Evolutionary conservation across 805 yeast species (phyloP), one percentile per base, ranked within the genome.

Genomic region (Wickerhamiella sorbophila): DNA sequence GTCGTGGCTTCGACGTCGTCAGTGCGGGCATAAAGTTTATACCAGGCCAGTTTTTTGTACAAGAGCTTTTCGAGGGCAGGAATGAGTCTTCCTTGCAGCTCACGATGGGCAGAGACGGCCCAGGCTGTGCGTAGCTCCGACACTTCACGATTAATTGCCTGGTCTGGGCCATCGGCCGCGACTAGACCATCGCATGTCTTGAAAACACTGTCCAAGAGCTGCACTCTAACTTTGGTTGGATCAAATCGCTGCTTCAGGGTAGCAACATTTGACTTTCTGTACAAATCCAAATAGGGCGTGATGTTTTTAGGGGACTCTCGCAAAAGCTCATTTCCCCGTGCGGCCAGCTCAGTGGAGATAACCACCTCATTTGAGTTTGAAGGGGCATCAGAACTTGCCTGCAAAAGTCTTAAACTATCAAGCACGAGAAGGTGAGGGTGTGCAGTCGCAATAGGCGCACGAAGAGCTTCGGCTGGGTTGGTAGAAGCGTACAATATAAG

Each of bases 51-150:
- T 6, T 44, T 42, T 4, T 42, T 27, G 19, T 37, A 15, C 18
- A 47, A 46, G 41, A 45, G 39, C 2, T 29, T 22, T 17, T 51
- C 53, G 12, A 63, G 42, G 8, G 53, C 48, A 10, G 55, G 52
- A 16, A 52, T 41, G 8, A 61, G 48, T n/a, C 34, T 40, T 16
- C 55, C 51, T 42, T 64, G 64, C 24, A 64, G 55, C 47, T 63
- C 68, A n/a, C 48, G 44, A 45, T 63, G 68, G 2, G 68, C 67
- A 5, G 45, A 40, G 16, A 44, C 41, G 1, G 65, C 48, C 68
- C 68, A 63, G 18, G 51, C 44, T 9, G 43, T 32, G 20, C 62
- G 47, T 36, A 53, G 47, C 17, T 31, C 15, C 5, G n/a, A 14
- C 15, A 21, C 3, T n/a, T 36, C 31, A 9, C 17, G 19, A 24